A percentile compares a stretch with the other conserved stretches of the same genome.
Evolutionary conservation across 2,329 filamentous ascomycete genomes (phyloP).

Genomic region (Gremmenia infestans): DNA sequence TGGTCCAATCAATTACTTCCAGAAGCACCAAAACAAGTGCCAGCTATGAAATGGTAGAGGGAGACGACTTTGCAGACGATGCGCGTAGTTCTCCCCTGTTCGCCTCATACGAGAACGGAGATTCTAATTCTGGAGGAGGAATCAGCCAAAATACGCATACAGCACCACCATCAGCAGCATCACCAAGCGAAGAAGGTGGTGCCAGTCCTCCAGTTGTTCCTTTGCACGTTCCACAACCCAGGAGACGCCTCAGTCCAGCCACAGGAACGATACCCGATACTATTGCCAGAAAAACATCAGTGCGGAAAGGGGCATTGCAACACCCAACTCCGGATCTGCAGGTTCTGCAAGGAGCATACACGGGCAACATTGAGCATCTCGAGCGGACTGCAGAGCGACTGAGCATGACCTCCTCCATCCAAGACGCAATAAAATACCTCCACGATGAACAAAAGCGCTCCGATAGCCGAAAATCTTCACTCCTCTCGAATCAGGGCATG

Average conservation of each 20-base stretch:
- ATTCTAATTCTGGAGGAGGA: too few species aligned
- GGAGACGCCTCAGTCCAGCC: constrained; percentile 13
- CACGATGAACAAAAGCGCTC: constrained; percentile 66
- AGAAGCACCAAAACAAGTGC: constrained; percentile 6
- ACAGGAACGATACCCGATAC: constrained; percentile 5
- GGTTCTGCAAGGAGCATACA: constrained; percentile 55
- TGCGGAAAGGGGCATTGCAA: constrained; percentile 33
- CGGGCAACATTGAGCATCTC: constrained; percentile 65
- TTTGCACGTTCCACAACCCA: constrained; percentile 17
- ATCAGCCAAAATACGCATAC: background rate
- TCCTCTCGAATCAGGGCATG: constrained; percentile 44
- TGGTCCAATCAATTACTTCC: constrained; percentile 11
- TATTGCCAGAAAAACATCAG: constrained; percentile 14
- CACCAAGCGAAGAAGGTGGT: constrained; percentile 1
- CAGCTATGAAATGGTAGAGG: constrained; percentile 18
- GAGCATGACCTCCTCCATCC: constrained; percentile 68
- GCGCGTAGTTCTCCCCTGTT: constrained; percentile 3
- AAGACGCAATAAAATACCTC: constrained; percentile 70
- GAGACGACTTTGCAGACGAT: constrained; percentile 15
- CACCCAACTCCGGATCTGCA: constrained; percentile 61
- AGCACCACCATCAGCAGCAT: constrained; percentile 3
- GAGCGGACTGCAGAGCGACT: constrained; percentile 72
- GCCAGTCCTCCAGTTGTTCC: background rate
- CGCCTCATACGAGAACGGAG: background rate
- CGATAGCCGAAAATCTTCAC: constrained; percentile 62